phyloP scores from a whole-genome alignment of 2,329 filamentous ascomycete species.

The Hymenoscyphus scutula region DNA sequence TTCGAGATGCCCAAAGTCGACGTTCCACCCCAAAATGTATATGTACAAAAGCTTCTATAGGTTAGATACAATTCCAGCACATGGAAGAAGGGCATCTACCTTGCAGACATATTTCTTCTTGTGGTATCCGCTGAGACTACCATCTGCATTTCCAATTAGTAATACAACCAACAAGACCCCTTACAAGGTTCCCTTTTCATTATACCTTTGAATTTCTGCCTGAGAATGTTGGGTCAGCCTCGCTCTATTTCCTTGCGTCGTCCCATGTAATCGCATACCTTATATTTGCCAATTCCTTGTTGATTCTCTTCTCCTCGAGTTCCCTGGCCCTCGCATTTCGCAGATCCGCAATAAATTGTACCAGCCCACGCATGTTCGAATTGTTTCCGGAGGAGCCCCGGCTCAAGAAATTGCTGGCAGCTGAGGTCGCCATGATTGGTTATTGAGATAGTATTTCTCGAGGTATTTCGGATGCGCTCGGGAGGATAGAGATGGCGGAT shows the following conservation, averaged over 20 bases:
- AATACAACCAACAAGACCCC: constrained; percentile 5
- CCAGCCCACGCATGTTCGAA: constrained; percentile 75
- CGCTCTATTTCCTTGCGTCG: background rate
- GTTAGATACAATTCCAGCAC: constrained; percentile 14
- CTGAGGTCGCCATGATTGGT: constrained; percentile 33
- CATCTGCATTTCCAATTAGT: constrained; percentile 51
- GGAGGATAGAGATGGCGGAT: background rate
- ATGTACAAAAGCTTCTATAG: constrained; percentile 75
- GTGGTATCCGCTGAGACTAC: constrained; percentile 90
- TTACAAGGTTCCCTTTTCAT: background rate
- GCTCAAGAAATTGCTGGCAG: constrained; percentile 58
- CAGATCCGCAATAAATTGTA: constrained; percentile 97
- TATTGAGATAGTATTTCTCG: background rate
- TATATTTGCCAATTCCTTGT: constrained; percentile 98
- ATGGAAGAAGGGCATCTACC: constrained; percentile 42
- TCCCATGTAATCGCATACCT: constrained; percentile 49
- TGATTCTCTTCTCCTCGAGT: constrained; percentile 97
- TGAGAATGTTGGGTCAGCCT: constrained; percentile 36
- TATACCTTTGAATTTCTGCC: constrained; percentile 89
- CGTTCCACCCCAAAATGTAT: constrained; percentile 98
- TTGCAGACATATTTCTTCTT: constrained; percentile 99
- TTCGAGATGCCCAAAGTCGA: constrained; percentile 97
- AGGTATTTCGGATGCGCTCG: background rate
- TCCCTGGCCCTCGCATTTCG: constrained; percentile 93
- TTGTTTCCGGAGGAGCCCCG: constrained; percentile 60